Percentiles rank a stretch among this genome's conserved stretches.
Evolutionary conservation across 164 flowering plant genomes (phyloP).

Genomic region (Nymphaea thermarum): DNA sequence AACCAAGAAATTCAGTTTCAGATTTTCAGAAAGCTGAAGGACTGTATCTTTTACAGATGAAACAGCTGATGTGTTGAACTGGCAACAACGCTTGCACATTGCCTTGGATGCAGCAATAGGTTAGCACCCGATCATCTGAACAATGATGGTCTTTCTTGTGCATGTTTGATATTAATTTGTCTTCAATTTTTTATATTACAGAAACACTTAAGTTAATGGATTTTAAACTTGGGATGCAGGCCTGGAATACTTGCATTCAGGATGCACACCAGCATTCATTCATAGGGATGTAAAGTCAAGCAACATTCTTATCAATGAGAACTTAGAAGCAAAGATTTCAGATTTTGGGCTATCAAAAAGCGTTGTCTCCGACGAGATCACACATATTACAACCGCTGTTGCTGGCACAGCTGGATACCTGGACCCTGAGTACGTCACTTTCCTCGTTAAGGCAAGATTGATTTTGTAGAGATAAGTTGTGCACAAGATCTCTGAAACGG

Average conservation of each 20-base stretch:
- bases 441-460: no score
- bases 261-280: constrained; percentile 39
- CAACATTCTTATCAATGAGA: constrained; percentile 36
- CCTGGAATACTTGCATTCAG: constrained; percentile 40
- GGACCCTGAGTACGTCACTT: constrained; percentile 43
- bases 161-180: no score
- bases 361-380: constrained; percentile 15
- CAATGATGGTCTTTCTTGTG: neutral
- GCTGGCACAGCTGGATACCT: constrained; percentile 46
- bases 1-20: no score
- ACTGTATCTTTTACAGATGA: neutral
- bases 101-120: constrained; percentile 34
- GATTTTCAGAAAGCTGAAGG: no score
- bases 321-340: constrained; percentile 35
- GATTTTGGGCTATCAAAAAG: constrained; percentile 42
- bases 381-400: constrained; percentile 21
- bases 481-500: no score
- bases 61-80: neutral
- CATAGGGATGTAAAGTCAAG: constrained; percentile 44
- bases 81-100: constrained; percentile 16
- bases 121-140: constrained; percentile 10
- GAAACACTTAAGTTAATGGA: neutral
- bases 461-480: no score
- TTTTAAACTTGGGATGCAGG: constrained; percentile 17
- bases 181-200: neutral